Conservation (phyloP, 169 alveolate species). For the Pseudocohnilembus persalinus region DNA sequence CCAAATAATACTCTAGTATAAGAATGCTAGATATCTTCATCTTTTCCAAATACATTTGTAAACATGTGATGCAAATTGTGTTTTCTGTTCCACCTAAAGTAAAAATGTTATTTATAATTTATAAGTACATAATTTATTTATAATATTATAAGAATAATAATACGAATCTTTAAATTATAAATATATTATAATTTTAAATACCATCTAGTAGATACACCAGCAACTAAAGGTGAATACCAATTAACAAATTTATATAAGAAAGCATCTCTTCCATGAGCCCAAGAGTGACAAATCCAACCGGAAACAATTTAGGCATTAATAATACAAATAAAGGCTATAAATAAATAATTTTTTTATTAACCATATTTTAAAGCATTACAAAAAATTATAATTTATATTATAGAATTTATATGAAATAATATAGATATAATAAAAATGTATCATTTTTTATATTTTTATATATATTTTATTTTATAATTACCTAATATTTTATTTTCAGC, state of each 20-base stretch:
- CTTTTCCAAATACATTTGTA: slow-evolving; percentile 38
- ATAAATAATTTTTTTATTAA: slow-evolving; percentile 3
- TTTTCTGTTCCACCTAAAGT: slow-evolving; percentile 33
- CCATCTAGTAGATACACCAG: slow-evolving; percentile 41
- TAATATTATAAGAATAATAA: too few relatives aligned
- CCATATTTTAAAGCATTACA: too few relatives aligned
- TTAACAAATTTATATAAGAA: slow-evolving; percentile 29
- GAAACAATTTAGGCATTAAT: slow-evolving; percentile 1
- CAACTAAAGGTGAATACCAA: slow-evolving; percentile 22
- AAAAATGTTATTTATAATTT: too few relatives aligned
- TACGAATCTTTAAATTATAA: too few relatives aligned
- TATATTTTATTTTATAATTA: too few relatives aligned
- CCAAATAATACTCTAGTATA: slow-evolving; percentile 25
- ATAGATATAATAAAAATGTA: too few relatives aligned
- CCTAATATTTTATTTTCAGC: slow-evolving; percentile 27
- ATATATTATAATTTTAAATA: too few relatives aligned
- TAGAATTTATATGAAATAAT: too few relatives aligned
- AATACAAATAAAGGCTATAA: background rate
- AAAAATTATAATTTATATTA: too few relatives aligned
- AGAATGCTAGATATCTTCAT: slow-evolving; percentile 38
- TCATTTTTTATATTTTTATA: too few relatives aligned
- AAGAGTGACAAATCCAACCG: slow-evolving; percentile 46
- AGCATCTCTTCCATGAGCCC: slow-evolving; percentile 36
- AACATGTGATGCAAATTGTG: slow-evolving; percentile 45
- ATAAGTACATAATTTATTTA: too few relatives aligned